A percentile compares a stretch with the other conserved stretches of the same genome.
Evolutionary conservation across 208 protist species (phyloP).

Genomic region (Crithidia thermophila): DNA sequence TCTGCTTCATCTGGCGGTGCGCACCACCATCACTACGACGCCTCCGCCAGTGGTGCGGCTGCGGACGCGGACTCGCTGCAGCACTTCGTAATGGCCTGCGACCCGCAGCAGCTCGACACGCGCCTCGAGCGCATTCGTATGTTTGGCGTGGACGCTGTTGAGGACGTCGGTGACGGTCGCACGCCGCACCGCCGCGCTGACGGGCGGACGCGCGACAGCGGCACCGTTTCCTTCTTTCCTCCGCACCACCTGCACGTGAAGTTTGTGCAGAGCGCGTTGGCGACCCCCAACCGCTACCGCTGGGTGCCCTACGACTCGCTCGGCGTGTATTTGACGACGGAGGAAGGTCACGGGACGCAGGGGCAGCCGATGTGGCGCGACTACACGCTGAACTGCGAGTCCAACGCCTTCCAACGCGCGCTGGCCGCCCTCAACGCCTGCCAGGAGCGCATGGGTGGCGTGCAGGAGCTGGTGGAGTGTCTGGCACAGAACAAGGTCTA

Average conservation of each 20-base stretch:
- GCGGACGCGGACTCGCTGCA: conserved; percentile 33
- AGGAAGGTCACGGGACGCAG: conserved; percentile 9
- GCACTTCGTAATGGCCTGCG: conserved; percentile 57
- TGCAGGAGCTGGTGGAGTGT: conserved; percentile 63
- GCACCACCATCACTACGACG: background rate
- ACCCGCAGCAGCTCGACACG: conserved; percentile 62
- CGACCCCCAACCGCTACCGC: conserved; percentile 77
- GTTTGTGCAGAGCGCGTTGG: conserved; percentile 64
- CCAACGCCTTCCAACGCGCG: conserved; percentile 46
- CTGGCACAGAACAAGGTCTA: conserved; percentile 55
- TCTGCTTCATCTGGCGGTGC: background rate
- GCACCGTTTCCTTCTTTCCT: conserved; percentile 63
- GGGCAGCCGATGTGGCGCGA: conserved; percentile 14
- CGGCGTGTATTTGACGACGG: conserved; percentile 47
- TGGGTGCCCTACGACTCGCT: conserved; percentile 81
- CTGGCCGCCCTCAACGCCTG: conserved; percentile 41
- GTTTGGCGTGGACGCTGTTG: conserved; percentile 75
- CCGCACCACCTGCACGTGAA: conserved; percentile 46
- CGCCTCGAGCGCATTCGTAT: conserved; percentile 70
- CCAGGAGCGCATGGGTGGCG: conserved; percentile 28
- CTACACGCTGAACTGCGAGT: conserved; percentile 51
- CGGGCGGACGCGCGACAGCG: conserved; percentile 46
- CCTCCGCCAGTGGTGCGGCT: background rate
- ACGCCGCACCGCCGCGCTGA: conserved; percentile 53
- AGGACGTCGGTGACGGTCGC: conserved; percentile 79